Evolutionary conservation across 768 basidiomycete species (phyloP).

Genomic region (Mycena alexandri): DNA sequence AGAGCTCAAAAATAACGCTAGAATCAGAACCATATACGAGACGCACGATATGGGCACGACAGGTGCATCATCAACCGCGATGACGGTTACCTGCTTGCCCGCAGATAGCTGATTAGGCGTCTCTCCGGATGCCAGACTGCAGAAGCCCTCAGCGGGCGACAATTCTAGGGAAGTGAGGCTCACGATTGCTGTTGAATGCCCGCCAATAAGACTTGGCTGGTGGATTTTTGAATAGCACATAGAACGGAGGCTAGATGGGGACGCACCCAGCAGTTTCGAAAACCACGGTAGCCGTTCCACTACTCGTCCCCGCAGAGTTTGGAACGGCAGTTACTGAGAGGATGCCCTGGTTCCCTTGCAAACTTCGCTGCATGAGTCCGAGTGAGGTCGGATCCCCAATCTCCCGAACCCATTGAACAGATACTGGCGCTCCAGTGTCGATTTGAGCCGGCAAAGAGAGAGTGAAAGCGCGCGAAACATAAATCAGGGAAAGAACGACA

Average conservation of each 20-base stretch:
- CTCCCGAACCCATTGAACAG: neutral
- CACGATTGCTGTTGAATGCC: constrained; percentile 19
- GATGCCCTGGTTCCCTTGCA: neutral
- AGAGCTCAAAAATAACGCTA: neutral
- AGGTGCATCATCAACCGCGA: neutral
- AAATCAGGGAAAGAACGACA: too few relatives aligned
- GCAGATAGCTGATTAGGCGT: constrained; percentile 25
- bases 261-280: constrained; percentile 2
- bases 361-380: constrained; percentile 16
- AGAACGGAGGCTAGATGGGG: neutral
- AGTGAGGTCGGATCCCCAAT: constrained; percentile 8
- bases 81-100: constrained; percentile 26
- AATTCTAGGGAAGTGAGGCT: neutral
- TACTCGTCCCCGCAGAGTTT: neutral
- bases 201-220: constrained; percentile 25
- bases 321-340: neutral
- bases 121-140: constrained; percentile 13
- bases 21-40: neutral
- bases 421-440: too few relatives aligned
- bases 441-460: too few relatives aligned
- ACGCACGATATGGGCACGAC: neutral
- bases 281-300: constrained; percentile 1
- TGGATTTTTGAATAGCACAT: too few relatives aligned
- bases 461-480: too few relatives aligned
- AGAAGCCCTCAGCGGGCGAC: neutral